These are phyloP conservation scores for Mitragyna speciosa DNA, from an alignment of 257 asterid genomes.

Conservation along the genomic window DNA sequence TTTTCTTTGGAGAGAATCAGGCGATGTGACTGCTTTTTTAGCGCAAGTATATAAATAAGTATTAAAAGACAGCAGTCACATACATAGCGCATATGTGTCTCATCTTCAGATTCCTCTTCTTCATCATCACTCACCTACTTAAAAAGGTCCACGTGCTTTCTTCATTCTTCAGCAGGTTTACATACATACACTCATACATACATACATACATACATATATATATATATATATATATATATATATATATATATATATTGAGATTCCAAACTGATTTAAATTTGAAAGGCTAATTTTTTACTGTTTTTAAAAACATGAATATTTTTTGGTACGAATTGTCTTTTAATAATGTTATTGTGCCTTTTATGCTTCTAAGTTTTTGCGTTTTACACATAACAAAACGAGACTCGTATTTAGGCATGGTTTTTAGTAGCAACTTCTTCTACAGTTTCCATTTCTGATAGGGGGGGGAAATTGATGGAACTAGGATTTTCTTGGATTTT, in stretches of 20 bases:
- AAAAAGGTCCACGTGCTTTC: conserved; percentile 53
- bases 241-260: background rate
- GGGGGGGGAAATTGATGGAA: background rate
- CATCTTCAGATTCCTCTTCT: conserved; percentile 43
- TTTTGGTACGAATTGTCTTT: background rate
- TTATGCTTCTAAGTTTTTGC: background rate
- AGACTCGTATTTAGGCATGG: background rate
- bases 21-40: conserved; percentile 26
- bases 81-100: background rate
- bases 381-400: background rate
- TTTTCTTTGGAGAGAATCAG: conserved; percentile 33
- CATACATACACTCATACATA: no score
- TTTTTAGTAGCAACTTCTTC: background rate
- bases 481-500: conserved; percentile 7
- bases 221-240: background rate
- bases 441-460: conserved; percentile 18
- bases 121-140: conserved; percentile 38
- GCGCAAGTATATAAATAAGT: background rate
- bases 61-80: background rate
- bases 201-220: background rate
- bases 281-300: background rate
- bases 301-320: background rate
- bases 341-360: background rate
- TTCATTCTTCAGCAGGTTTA: conserved; percentile 26
- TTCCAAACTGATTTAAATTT: background rate